Evolutionary conservation across 2,329 filamentous ascomycete genomes (phyloP), one percentile per base, ranked within the genome.

Genomic region (Pseudogymnoascus sp.): DNA sequence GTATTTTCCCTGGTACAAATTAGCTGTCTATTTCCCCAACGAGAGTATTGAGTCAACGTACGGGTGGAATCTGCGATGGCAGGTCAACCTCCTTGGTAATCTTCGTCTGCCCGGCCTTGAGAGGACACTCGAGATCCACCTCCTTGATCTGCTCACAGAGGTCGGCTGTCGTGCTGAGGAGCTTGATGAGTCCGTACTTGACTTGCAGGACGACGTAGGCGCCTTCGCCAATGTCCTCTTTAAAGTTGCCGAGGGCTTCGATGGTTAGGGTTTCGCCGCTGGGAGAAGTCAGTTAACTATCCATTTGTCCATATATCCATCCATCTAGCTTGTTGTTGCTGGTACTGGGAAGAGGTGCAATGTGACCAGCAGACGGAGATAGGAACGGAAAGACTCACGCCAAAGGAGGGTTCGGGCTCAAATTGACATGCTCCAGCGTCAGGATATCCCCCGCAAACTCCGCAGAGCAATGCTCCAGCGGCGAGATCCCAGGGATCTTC

Each of bases 111-210:
- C 93, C 93, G 77, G 90, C 85, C 77, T 96, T 81, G 64, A 99
- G 83, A 59, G 95, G 95, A 77, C 95, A 99, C 70, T 90, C 79
- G 64, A 97, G 80, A 70, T 97, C 91, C 50, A 97, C 91, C 69
- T 97, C 92, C 74, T 84, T 80, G 68, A 96, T 85, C 75, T 96
- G 88, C 65, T 97, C 90, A 80, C 95, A 99, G 38, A 97, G 84
- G 73, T 96, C 89, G 71, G 88, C 87, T 68, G 82, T 84, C 68
- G 89, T 89, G 75, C 84, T 90, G 76, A 99, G 86, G 67, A 99
- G 84, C 63, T 87, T 90, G 76, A 99, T 97, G 68, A 96, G 82
- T 65, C 93, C 93, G 76, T 96, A 97, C 79, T 96, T 97, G 78
- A 99, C 93, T 68, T 87, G 83, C 42, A 99, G 76, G 59, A 88